Percentiles rank a stretch among this genome's conserved stretches.
phyloP scores from a whole-genome alignment of 2,329 filamentous ascomycete genomes.

The Lachnellula occidentalis region DNA sequence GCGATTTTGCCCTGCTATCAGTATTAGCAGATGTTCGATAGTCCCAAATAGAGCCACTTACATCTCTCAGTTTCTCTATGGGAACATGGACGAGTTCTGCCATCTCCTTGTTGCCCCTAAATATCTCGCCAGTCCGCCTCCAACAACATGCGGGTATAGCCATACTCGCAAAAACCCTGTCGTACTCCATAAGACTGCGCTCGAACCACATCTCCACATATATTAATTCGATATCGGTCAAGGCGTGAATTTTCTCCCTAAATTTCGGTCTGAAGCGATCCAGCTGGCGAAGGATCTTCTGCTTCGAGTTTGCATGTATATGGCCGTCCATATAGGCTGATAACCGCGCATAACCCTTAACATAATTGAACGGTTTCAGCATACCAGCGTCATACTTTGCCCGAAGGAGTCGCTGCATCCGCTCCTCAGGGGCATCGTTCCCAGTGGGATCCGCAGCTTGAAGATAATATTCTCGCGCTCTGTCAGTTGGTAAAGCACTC shows the following conservation, averaged over 20 bases:
- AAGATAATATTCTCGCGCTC: conserved; percentile 86
- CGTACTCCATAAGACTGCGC: conserved; percentile 91
- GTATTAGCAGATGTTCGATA: conserved; percentile 4
- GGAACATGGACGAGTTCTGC: conserved; percentile 91
- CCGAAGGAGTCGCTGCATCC: conserved; percentile 88
- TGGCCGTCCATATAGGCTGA: conserved; percentile 89
- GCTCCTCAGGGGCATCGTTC: conserved; percentile 79
- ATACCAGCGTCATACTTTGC: conserved; percentile 96
- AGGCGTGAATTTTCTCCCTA: conserved; percentile 82
- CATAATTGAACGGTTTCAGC: conserved; percentile 95
- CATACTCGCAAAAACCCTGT: conserved; percentile 98
- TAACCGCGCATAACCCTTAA: conserved; percentile 87
- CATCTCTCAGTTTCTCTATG: conserved; percentile 84
- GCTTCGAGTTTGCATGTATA: conserved; percentile 73
- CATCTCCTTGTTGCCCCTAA: conserved; percentile 97
- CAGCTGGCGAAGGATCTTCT: conserved; percentile 86
- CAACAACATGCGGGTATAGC: conserved; percentile 96
- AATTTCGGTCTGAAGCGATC: conserved; percentile 95
- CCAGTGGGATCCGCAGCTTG: conserved; percentile 93
- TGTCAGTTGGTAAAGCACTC: conserved; percentile 52
- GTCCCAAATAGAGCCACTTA: conserved; percentile 44
- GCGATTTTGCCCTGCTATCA: conserved; percentile 75
- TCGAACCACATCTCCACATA: conserved; percentile 99
- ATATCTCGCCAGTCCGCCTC: conserved; percentile 95
- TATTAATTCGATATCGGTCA: conserved; percentile 91